A percentile compares a stretch with the other conserved stretches of the same genome.
Evolutionary conservation across 148 eudicot species (phyloP).

Genomic region (Amaranthus palmeri): DNA sequence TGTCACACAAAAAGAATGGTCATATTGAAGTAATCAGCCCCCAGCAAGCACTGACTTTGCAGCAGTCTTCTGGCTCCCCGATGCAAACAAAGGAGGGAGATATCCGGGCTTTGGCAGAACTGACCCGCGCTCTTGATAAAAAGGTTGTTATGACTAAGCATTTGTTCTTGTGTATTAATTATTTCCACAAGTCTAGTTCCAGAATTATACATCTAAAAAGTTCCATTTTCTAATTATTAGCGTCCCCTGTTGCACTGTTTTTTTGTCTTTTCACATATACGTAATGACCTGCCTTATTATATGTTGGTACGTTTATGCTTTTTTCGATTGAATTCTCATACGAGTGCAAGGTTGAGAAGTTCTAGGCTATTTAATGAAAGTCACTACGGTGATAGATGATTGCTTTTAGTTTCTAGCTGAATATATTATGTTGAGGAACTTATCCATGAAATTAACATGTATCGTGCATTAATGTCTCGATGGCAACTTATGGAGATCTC

Average conservation of each 20-base stretch:
- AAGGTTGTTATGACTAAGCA: slow-evolving; percentile 42
- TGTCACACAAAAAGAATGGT: slow-evolving; percentile 38
- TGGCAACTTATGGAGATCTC: neutral
- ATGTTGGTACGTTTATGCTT: neutral
- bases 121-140: slow-evolving; percentile 81
- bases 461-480: neutral
- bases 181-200: neutral
- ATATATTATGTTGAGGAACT: neutral
- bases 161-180: neutral
- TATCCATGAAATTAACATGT: neutral
- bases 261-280: neutral
- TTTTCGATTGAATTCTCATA: neutral
- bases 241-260: neutral
- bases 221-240: neutral
- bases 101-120: slow-evolving; percentile 81
- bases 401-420: neutral
- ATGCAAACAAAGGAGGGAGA: slow-evolving; percentile 92
- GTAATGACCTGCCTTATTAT: neutral
- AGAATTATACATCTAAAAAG: neutral
- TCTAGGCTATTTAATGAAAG: neutral
- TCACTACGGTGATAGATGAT: neutral
- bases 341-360: neutral
- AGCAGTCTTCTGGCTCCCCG: slow-evolving; percentile 53
- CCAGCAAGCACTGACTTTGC: slow-evolving; percentile 49
- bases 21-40: slow-evolving; percentile 33